A percentile compares a stretch with the other conserved stretches of the same genome.
Conservation (phyloP, 257 asterid genomes). For the Nicotiana sylvestris region DNA sequence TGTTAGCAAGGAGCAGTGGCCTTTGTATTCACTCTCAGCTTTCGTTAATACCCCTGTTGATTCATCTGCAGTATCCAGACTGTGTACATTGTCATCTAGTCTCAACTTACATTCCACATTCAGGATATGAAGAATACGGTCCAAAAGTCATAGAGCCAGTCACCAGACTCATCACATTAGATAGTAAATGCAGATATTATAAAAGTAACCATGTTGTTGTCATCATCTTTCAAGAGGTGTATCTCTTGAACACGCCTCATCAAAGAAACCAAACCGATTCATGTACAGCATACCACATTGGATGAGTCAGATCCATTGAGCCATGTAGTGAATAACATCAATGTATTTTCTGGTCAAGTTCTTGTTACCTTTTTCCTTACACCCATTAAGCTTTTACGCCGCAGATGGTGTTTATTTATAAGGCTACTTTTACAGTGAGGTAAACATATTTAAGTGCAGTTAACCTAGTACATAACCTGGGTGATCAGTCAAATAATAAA, state of each 20-base stretch:
- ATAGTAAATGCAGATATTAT: not conserved
- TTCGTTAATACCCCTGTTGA: constrained; percentile 70
- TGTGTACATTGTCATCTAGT: not conserved
- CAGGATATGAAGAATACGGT: not conserved
- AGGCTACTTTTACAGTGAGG: not conserved
- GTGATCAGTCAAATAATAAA: not conserved
- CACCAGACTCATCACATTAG: not conserved
- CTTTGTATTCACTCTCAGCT: constrained; percentile 91
- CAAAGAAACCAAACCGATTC: not conserved
- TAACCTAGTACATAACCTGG: not conserved
- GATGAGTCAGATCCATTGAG: not conserved
- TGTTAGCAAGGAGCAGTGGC: constrained; percentile 74
- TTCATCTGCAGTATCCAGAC: constrained; percentile 62
- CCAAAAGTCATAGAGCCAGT: not conserved
- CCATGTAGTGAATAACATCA: not conserved
- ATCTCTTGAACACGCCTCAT: not conserved
- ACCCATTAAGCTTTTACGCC: not conserved
- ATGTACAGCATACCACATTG: not conserved
- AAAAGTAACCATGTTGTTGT: not conserved
- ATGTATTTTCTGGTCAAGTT: not conserved
- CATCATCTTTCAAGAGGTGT: not conserved
- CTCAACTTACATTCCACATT: not conserved
- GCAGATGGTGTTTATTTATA: not conserved
- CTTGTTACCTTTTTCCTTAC: not conserved
- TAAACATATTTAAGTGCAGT: not conserved